Evolutionary conservation across 768 basidiomycete species (phyloP), one percentile per base, ranked within the genome.

Genomic region (Xerocomellus intermedius): DNA sequence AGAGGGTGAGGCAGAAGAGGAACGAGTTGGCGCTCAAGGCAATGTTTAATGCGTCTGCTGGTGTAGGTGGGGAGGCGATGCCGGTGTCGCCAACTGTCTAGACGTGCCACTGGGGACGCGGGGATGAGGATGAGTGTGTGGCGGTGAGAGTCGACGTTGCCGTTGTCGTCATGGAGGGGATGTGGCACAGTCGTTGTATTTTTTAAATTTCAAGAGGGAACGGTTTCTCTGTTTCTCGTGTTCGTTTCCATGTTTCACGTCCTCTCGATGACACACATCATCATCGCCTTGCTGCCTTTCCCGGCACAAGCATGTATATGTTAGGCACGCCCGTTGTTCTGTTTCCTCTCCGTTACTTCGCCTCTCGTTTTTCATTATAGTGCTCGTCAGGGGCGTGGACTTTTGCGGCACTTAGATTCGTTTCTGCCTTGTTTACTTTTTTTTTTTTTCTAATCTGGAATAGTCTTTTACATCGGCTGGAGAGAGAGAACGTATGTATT

Each of bases 11-110:
- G 63, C 89, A 94, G 77, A 84, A 83, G 68, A 78, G 85, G 71
- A 92, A 90, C 66, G 94, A 94, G 50, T 71, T 84, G 74, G 86
- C 91, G 21, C 74, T 98, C 60, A 94, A 88, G 75, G 89, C 90
- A 30, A 96, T 98, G 91, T 94, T 94, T 67, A 79, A 68, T 33
- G 56, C 56, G 30, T 60, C 67, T 17, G 52, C 4, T 36, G 36
- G 36, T 0, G 36, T 16, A 8, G 41, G 26, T 42, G 66, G 36
- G 28, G 55, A 52, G n/a, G 48, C 3, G 52, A 52, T 16, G 21
- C 43, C 50, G 10, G 54, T 22, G 30, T 57, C 62, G 32, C 52
- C 62, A 37, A 53, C 19, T 4, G 44, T 24, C 0, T 60, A 61
- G 44, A 17, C 4, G 8, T 47, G 47, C 9, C 16, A 2, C 2